A percentile compares a stretch with the other conserved stretches of the same genome.
Evolutionary conservation across 306 rosid species (phyloP).

Genomic region (Prunus mume): DNA sequence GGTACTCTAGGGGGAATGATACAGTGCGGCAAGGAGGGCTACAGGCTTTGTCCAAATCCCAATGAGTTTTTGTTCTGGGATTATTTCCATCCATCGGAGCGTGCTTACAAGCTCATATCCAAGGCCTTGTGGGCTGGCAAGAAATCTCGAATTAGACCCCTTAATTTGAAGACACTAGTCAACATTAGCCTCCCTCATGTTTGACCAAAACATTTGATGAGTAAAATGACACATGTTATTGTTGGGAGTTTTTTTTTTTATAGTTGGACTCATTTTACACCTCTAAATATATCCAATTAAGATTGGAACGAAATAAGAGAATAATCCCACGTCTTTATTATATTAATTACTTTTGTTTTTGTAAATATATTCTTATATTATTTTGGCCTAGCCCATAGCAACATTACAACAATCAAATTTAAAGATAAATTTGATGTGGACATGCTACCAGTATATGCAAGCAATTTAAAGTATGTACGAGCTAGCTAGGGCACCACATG

Average conservation of each 20-base stretch:
- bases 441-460: background rate
- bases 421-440: slow-evolving; percentile 3
- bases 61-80: slow-evolving; percentile 38
- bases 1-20: slow-evolving; percentile 31
- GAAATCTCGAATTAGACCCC: slow-evolving; percentile 17
- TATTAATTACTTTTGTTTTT: too few species aligned
- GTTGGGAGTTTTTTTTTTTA: background rate
- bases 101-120: slow-evolving; percentile 29
- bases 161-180: slow-evolving; percentile 29
- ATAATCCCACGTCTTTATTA: too few species aligned
- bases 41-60: slow-evolving; percentile 23
- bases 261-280: background rate
- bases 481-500: background rate
- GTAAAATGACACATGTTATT: background rate
- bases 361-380: background rate
- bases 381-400: background rate
- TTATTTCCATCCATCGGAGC: slow-evolving; percentile 40
- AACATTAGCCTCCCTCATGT: background rate
- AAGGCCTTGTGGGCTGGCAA: slow-evolving; percentile 36
- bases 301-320: too few species aligned
- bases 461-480: background rate
- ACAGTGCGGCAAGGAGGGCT: slow-evolving; percentile 36
- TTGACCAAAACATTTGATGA: background rate
- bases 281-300: background rate
- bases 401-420: background rate